These are phyloP conservation scores for Alternaria brassicae DNA, from an alignment of 2,329 filamentous ascomycete species.

Conservation along the genomic window DNA sequence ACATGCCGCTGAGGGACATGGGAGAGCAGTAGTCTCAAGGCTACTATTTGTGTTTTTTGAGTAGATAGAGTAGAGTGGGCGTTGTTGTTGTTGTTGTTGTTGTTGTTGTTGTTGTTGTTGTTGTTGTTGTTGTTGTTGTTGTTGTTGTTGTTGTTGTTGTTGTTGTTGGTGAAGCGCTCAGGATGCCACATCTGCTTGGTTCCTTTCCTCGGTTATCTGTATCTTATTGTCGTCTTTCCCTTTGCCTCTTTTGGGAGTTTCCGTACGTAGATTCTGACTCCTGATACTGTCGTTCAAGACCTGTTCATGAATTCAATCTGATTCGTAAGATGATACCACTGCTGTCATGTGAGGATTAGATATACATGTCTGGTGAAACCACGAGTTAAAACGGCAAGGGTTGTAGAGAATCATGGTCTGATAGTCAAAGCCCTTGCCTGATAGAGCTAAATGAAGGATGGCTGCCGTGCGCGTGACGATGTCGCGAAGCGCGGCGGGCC, in stretches of 20 bases:
- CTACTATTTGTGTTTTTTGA: background rate
- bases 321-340: background rate
- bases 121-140: background rate
- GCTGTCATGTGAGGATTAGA: background rate
- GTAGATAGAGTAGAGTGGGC: background rate
- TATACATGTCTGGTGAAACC: too few relatives aligned
- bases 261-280: slow-evolving; percentile 13
- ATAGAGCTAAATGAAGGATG: slow-evolving; percentile 5
- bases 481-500: slow-evolving; percentile 24
- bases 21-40: slow-evolving; percentile 35
- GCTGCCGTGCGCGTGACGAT: slow-evolving; percentile 21
- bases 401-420: background rate
- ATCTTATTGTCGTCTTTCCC: background rate
- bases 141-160: background rate
- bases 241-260: slow-evolving; percentile 3
- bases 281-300: background rate
- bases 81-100: background rate
- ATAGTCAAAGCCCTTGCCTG: background rate
- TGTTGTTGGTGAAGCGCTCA: slow-evolving; percentile 11
- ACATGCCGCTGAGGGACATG: slow-evolving; percentile 56
- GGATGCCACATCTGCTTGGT: slow-evolving; percentile 19
- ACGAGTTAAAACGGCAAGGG: background rate
- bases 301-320: background rate
- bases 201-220: background rate
- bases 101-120: background rate